Evolutionary conservation across 768 basidiomycete genomes (phyloP).

Genomic region (Lactarius trivialis): DNA sequence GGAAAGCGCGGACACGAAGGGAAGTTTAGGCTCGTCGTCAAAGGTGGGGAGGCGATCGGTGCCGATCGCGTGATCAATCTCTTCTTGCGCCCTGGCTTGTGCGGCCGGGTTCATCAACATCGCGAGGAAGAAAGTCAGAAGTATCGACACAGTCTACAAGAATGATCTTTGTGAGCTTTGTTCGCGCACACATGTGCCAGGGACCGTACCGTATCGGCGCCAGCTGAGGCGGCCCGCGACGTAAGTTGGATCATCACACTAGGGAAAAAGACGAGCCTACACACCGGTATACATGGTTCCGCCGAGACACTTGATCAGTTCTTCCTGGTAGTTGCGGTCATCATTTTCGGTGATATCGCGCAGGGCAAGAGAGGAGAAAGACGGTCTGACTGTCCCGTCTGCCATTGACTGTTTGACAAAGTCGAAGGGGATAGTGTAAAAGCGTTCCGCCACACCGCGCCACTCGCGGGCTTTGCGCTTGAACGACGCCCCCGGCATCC

Average conservation of each 20-base stretch:
- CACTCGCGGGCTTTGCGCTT: constrained; percentile 24
- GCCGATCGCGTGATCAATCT: constrained; percentile 27
- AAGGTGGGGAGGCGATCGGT: constrained; percentile 26
- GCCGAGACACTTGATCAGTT: constrained; percentile 23
- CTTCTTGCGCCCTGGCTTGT: constrained; percentile 24
- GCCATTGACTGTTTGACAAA: constrained; percentile 22
- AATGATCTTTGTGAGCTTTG: background rate
- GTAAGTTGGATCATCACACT: background rate
- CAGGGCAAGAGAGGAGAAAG: constrained; percentile 20
- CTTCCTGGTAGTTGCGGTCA: constrained; percentile 22
- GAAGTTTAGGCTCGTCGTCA: constrained; percentile 24
- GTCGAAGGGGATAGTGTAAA: constrained; percentile 21
- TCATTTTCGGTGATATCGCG: constrained; percentile 21
- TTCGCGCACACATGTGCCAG: background rate
- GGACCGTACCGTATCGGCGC: constrained; percentile 23
- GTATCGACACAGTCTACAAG: constrained; percentile 20
- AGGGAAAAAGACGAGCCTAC: background rate
- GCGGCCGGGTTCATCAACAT: constrained; percentile 25
- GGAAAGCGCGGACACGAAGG: constrained; percentile 24
- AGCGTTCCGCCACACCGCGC: constrained; percentile 19
- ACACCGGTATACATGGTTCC: constrained; percentile 18
- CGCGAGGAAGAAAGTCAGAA: constrained; percentile 24
- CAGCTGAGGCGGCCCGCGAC: constrained; percentile 10
- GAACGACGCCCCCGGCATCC: constrained; percentile 26
- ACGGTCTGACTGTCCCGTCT: constrained; percentile 12